These are phyloP conservation scores for Pseudotsuga menziesii DNA, from an alignment of 75 land plant genomes.

Conservation along the genomic window DNA sequence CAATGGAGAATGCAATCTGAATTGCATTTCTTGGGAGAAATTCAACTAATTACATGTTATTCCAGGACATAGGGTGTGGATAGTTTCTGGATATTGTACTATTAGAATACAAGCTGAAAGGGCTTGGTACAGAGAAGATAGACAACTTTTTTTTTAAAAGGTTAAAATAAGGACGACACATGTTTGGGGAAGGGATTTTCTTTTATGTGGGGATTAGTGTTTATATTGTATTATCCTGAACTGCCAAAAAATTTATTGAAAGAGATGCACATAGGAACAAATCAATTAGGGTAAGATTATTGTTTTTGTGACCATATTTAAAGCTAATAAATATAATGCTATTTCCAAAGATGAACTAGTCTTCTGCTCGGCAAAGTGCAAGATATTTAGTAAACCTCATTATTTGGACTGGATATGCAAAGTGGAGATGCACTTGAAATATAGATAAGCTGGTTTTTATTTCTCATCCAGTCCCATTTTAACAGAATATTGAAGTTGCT, in stretches of 20 bases:
- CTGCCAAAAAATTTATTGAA: neutral
- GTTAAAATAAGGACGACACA: neutral
- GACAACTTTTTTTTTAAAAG: neutral
- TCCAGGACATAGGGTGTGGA: neutral
- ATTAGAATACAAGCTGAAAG: neutral
- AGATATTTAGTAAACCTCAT: neutral
- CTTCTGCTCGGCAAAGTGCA: neutral
- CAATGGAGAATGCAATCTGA: conserved; percentile 1
- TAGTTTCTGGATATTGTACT: neutral
- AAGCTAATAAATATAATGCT: neutral
- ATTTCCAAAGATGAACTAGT: neutral
- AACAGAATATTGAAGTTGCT: too few relatives aligned
- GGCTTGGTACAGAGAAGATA: neutral
- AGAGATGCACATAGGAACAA: neutral
- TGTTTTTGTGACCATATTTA: neutral
- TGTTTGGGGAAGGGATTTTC: neutral
- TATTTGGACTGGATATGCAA: neutral
- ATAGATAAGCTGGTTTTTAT: neutral
- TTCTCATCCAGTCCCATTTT: too few relatives aligned
- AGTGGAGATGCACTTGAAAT: neutral
- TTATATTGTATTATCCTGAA: neutral
- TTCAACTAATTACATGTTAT: neutral
- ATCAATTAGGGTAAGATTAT: neutral
- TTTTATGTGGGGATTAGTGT: neutral
- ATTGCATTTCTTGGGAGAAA: neutral